Base-by-base conservation (phyloP, 345 rosid genomes). In the Citrus medica region DNA sequence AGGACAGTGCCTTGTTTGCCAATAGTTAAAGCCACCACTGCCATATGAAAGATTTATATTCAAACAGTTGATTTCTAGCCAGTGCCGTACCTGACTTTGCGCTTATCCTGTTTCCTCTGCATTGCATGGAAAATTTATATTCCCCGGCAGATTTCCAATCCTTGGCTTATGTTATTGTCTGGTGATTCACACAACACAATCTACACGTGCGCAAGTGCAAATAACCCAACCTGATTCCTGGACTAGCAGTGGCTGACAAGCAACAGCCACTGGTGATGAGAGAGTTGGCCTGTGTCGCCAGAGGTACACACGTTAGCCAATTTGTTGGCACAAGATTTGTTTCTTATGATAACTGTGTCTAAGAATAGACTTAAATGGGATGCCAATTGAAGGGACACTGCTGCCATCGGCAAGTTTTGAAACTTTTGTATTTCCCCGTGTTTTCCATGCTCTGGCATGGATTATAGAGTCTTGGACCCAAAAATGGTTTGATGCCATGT, bases 1-100 rank as follows among this genome's bases (percentile, higher is more conserved):
- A 35, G 7, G 7, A 0, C 0, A 1, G 0, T 1, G 1, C 0
- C 37, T 35, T 35, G 4, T 35, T 35, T 35, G 6, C 7, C 7
- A 4, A 6, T 35, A 35, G 1, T 37, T 37, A 37, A 37, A 37
- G 9, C 8, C 7, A 5, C 7, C 8, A 5, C 28, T 8, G 7
- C 0, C 33, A 0, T n/a, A 35, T 33, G 8, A 7, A n/a, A n/a
- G 40, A 60, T 38, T 38, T 38, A 38, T 38, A 19, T 35, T 60
- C 16, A 17, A 42, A 61, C 27, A 46, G 14, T 27, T 48, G n/a
- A 48, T 69, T 27, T 48, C 33, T 25, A n/a, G 27, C 22, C 73
- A 13, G 48, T 42, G 9, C 48, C 2, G 51, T 40, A 16, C 5
- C 38, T 24, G 5, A 7, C n/a, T 16, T 19, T 17, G 38, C 17